A percentile compares a stretch with the other conserved stretches of the same genome.
These are phyloP conservation scores for Taphrina wiesneri DNA, from an alignment of 1,139 yeast genomes.

Conservation along the genomic window DNA sequence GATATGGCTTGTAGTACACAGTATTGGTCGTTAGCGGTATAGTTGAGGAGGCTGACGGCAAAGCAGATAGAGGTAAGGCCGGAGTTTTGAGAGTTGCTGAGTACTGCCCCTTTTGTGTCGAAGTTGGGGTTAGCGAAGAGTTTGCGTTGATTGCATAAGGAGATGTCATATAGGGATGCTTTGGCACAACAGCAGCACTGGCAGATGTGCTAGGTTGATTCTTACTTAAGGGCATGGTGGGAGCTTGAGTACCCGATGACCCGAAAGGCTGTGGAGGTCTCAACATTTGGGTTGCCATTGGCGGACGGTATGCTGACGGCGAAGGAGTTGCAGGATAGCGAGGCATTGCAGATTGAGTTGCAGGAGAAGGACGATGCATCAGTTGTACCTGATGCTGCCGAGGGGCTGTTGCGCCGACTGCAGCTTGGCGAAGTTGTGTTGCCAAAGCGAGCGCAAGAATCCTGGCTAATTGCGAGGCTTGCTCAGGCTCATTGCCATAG, in stretches of 20 bases:
- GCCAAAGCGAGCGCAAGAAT: constrained; percentile 40
- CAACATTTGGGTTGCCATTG: background rate
- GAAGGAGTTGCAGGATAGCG: constrained; percentile 8
- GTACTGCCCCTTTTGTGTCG: background rate
- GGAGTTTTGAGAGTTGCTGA: background rate
- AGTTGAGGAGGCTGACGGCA: background rate
- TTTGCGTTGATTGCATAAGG: constrained; percentile 8
- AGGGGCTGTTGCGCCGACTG: background rate
- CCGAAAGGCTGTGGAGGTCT: background rate
- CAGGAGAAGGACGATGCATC: background rate
- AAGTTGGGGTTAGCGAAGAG: background rate
- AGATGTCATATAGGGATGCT: background rate
- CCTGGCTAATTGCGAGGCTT: constrained; percentile 40
- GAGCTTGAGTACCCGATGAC: background rate
- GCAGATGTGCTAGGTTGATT: background rate
- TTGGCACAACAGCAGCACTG: background rate
- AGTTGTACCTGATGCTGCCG: background rate
- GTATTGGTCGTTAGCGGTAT: background rate
- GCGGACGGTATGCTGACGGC: background rate
- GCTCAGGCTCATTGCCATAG: constrained; percentile 33
- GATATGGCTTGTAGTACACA: background rate
- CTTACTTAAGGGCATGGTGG: background rate
- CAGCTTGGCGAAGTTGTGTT: constrained; percentile 35
- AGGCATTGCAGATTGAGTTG: background rate
- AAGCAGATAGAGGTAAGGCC: background rate